A percentile compares a stretch with the other conserved stretches of the same genome.
Conservation (phyloP, 1,284 basidiomycete genomes). For the Ustilago shanxiensis region DNA sequence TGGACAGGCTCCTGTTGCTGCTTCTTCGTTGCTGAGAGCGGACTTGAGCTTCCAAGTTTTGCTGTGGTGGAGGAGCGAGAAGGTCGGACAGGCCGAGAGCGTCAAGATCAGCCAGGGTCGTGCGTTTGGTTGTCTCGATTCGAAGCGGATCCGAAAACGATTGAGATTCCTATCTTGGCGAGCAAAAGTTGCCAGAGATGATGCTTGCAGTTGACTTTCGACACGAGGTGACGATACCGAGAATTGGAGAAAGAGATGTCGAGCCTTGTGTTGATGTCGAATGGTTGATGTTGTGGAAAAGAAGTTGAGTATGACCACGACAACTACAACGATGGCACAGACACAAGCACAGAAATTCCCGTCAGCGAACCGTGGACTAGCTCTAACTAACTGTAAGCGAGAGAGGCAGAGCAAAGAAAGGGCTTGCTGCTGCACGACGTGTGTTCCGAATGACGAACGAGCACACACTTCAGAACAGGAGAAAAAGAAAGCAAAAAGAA, state of each 20-base stretch:
- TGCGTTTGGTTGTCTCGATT: background rate
- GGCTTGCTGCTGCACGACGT: background rate
- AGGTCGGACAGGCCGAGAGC: background rate
- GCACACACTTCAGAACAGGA: no score
- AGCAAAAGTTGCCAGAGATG: background rate
- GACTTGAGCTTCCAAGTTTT: background rate
- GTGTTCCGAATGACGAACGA: background rate
- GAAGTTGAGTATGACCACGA: background rate
- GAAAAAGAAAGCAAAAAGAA: no score
- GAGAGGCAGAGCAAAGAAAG: background rate
- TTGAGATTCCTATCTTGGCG: background rate
- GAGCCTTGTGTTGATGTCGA: background rate
- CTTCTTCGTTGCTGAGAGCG: background rate
- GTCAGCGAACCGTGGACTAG: background rate
- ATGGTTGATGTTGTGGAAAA: background rate
- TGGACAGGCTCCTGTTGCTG: background rate
- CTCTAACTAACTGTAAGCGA: background rate
- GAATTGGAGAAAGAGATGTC: background rate
- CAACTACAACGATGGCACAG: background rate
- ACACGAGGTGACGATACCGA: background rate
- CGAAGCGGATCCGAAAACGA: no score
- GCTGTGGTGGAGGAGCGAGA: background rate
- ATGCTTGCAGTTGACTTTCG: background rate
- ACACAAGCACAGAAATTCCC: background rate
- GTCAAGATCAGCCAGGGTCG: background rate